Conservation (phyloP, 306 rosid genomes). For the Sechiopsis laciniata region DNA sequence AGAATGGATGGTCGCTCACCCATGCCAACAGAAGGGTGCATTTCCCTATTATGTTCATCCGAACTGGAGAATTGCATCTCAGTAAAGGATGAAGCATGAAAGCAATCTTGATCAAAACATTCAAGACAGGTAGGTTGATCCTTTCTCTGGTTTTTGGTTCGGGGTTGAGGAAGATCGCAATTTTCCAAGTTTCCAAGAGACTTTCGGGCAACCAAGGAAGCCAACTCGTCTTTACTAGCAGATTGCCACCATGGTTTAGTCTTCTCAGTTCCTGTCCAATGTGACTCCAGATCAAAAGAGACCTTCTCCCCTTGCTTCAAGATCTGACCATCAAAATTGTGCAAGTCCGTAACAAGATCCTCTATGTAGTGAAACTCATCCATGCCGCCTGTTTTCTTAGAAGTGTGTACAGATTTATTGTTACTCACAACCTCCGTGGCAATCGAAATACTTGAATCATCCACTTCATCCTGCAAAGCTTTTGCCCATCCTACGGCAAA, state of each 20-base stretch:
- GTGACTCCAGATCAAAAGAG: constrained; percentile 45
- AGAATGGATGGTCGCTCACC: constrained; percentile 21
- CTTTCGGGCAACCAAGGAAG: constrained; percentile 71
- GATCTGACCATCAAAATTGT: constrained; percentile 5
- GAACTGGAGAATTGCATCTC: constrained; percentile 32
- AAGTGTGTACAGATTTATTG: constrained; percentile 25
- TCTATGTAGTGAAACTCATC: constrained; percentile 42
- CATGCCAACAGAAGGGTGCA: constrained; percentile 31
- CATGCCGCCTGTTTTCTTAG: constrained; percentile 36
- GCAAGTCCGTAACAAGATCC: constrained; percentile 36
- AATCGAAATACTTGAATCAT: constrained; percentile 32
- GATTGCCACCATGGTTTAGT: constrained; percentile 74
- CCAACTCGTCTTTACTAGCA: constrained; percentile 70
- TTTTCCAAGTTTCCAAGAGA: constrained; percentile 65
- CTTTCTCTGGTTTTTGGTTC: constrained; percentile 34
- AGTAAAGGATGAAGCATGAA: constrained; percentile 32
- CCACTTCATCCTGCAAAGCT: constrained; percentile 39
- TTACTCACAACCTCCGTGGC: constrained; percentile 32
- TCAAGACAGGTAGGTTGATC: constrained; percentile 26
- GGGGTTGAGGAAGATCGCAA: constrained; percentile 87
- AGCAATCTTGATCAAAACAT: constrained; percentile 34
- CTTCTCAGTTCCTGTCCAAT: constrained; percentile 46
- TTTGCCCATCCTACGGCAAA: constrained; percentile 34
- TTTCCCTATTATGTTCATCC: constrained; percentile 36
- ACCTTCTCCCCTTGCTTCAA: constrained; percentile 40